These are phyloP conservation scores for Colletotrichum graminicola DNA, from an alignment of 2,329 filamentous ascomycete genomes.

Conservation along the genomic window DNA sequence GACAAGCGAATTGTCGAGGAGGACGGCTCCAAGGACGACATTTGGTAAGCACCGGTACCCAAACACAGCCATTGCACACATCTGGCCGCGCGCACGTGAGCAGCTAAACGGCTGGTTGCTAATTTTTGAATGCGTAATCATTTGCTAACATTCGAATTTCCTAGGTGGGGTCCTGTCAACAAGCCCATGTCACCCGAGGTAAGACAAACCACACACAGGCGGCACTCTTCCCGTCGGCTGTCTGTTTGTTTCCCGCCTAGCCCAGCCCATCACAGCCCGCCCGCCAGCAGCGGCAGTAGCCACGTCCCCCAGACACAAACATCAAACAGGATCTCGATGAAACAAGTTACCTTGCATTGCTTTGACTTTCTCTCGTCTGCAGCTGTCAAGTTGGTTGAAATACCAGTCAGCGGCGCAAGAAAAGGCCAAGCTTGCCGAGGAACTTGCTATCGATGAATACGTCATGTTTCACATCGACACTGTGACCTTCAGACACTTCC, in stretches of 20 bases:
- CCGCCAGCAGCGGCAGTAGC: constrained; percentile 6
- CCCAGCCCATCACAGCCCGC: constrained; percentile 18
- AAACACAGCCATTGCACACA: background rate
- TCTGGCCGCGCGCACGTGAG: background rate
- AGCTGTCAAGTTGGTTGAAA: background rate
- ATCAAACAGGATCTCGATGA: background rate
- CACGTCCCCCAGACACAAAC: constrained; percentile 1
- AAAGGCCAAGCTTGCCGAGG: constrained; percentile 3
- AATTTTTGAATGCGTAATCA: constrained; percentile 25
- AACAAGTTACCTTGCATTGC: background rate
- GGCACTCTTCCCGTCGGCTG: constrained; percentile 29
- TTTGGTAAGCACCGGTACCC: constrained; percentile 73
- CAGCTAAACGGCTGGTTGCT: constrained; percentile 8
- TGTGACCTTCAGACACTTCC: background rate
- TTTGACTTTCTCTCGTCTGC: background rate
- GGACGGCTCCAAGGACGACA: constrained; percentile 85
- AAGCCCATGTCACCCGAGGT: constrained; percentile 98
- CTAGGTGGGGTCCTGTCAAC: constrained; percentile 94
- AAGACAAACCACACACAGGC: constrained; percentile 58
- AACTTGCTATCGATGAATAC: constrained; percentile 10
- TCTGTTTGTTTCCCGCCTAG: constrained; percentile 31
- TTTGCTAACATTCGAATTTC: constrained; percentile 40
- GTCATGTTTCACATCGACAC: constrained; percentile 38
- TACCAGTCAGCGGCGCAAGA: constrained; percentile 1
- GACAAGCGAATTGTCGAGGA: constrained; percentile 99